These are phyloP conservation scores for Posidonia australis DNA, from an alignment of 106 monocot species.

Conservation along the genomic window DNA sequence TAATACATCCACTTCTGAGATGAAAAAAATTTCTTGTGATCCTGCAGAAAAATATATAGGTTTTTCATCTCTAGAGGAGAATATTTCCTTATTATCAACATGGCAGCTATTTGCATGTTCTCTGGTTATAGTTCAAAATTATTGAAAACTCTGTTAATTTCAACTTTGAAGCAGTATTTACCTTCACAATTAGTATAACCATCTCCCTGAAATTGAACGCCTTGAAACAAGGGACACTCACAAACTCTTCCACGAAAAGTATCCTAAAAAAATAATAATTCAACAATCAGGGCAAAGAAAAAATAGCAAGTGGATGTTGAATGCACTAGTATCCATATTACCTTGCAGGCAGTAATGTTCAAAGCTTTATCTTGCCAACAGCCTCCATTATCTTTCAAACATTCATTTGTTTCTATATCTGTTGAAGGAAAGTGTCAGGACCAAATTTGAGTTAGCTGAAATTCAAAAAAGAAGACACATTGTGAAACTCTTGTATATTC, in stretches of 20 bases:
- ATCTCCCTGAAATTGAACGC: conserved; percentile 90
- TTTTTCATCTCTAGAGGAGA: too few relatives aligned
- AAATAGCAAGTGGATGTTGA: not conserved
- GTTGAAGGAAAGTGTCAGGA: conserved; percentile 7
- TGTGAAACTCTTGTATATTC: not conserved
- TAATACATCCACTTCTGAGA: too few relatives aligned
- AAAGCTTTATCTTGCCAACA: conserved; percentile 91
- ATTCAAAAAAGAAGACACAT: not conserved
- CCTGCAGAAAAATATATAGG: too few relatives aligned
- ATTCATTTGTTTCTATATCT: conserved; percentile 97
- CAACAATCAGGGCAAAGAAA: conserved; percentile 1
- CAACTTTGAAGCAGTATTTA: conserved; percentile 11
- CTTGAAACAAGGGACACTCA: conserved; percentile 76
- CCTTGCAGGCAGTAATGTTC: conserved; percentile 94
- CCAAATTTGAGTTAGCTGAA: not conserved
- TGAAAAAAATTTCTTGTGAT: too few relatives aligned
- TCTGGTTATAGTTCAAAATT: not conserved
- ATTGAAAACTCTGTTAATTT: not conserved
- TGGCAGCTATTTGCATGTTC: not conserved
- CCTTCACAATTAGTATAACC: conserved; percentile 91
- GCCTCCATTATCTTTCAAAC: conserved; percentile 75
- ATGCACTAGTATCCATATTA: conserved; percentile 7
- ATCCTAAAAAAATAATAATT: conserved; percentile 35
- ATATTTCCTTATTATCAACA: too few relatives aligned
- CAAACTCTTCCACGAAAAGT: conserved; percentile 98